phyloP scores from a whole-genome alignment of 2,329 filamentous ascomycete genomes.

The Aspergillus costaricaensis region DNA sequence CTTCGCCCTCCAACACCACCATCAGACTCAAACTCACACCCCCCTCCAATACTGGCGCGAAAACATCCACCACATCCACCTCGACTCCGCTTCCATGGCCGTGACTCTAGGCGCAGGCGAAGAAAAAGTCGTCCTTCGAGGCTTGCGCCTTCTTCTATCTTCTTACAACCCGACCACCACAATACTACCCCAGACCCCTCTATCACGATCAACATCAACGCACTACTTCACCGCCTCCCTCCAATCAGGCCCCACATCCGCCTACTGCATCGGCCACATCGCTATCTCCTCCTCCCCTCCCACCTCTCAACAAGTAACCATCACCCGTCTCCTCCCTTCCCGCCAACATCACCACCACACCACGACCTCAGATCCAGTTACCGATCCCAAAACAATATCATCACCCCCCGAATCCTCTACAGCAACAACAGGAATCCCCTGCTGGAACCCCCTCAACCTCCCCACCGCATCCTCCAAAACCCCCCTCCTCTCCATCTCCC shows the following conservation, averaged over 20 bases:
- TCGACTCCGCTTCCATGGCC: slow-evolving; percentile 24
- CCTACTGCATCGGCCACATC: slow-evolving; percentile 23
- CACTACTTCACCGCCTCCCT: slow-evolving; percentile 22
- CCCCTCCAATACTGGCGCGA: slow-evolving; percentile 22
- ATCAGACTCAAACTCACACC: no score
- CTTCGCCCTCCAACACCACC: neutral
- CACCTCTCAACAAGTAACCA: neutral
- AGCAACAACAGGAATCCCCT: slow-evolving; percentile 2
- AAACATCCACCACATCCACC: slow-evolving; percentile 20
- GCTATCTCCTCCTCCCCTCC: neutral
- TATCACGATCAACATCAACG: neutral
- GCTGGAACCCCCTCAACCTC: slow-evolving; percentile 19
- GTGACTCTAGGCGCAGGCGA: slow-evolving; percentile 10
- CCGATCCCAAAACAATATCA: neutral
- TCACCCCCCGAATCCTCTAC: slow-evolving; percentile 4
- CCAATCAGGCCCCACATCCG: slow-evolving; percentile 11
- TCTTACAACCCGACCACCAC: slow-evolving; percentile 5
- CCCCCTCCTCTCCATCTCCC: slow-evolving; percentile 18
- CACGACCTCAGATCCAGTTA: neutral
- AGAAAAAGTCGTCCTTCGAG: slow-evolving; percentile 18
- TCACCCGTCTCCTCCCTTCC: slow-evolving; percentile 17
- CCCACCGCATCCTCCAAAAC: slow-evolving; percentile 16
- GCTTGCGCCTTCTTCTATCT: slow-evolving; percentile 18
- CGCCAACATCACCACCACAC: slow-evolving; percentile 7
- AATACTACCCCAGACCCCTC: neutral